Evolutionary conservation across 2,329 filamentous ascomycete species (phyloP), one percentile per base, ranked within the genome.

Genomic region (Tolypocladium pustulatum): DNA sequence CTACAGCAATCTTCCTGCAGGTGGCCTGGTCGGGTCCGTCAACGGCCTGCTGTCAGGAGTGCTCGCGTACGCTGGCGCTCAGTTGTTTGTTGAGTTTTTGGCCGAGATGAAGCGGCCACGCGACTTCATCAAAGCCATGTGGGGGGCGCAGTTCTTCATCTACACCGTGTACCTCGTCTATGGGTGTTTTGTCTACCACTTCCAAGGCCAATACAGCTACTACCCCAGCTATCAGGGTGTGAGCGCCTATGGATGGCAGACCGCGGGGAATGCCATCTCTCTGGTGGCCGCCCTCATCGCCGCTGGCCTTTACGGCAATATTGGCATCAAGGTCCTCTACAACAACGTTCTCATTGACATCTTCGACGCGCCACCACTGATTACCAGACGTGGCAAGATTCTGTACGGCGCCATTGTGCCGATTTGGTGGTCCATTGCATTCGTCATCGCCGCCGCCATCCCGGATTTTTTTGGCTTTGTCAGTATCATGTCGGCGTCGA

Each of bases 71-170:
- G 81, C 81, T n/a, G 82, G 83, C 4, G 79, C 79, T 3, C 78
- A 81, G 67, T 69, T 85, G 9, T 85, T 84, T 65, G 75, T 77
- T 36, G 80, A 83, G 57, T 79, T 85, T 62, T 75, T 85, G 70
- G 76, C 81, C 41, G 76, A 78, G 68, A 77, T 78, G 75, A 71
- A 71, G 36, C 72, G 73, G 32, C 75, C 75, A 4, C 67, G 67
- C 62, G 75, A 77, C 60, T 78, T 78, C 59, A 68, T 73, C 65
- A 77, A 76, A 64, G 73, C 71, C 6, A 72, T 76, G 65, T 69
- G 73, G 59, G 65, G 67, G 5, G 74, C 74, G 8, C 71, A 78
- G 65, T 61, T 67, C n/a, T 75, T 77, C 59, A 76, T 77, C 59
- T 76, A 73, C 64, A 63, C 67, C 38, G 66, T 67, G 52, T 78